Evolutionary conservation across 306 rosid genomes (phyloP).

Genomic region (Urtica urens): DNA sequence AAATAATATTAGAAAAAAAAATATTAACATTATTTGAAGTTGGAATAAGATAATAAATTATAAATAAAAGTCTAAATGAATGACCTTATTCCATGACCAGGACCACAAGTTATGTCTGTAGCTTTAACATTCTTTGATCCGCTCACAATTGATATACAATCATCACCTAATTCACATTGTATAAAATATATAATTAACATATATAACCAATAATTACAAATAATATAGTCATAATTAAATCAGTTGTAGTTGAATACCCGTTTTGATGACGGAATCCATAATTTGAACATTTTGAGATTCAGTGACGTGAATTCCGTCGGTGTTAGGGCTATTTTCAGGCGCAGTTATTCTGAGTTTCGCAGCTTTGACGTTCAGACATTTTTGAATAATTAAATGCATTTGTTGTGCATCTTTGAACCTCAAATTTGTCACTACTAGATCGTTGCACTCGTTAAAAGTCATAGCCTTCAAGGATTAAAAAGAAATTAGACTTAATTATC

Average conservation of each 20-base stretch:
- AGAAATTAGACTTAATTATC: background rate
- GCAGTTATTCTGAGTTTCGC: slow-evolving; percentile 35
- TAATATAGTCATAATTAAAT: too few relatives aligned
- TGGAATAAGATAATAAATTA: background rate
- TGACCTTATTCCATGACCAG: slow-evolving; percentile 95
- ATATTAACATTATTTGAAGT: too few relatives aligned
- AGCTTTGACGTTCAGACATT: slow-evolving; percentile 38
- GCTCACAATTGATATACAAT: slow-evolving; percentile 76
- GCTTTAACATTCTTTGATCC: slow-evolving; percentile 56
- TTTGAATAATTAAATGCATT: slow-evolving; percentile 51
- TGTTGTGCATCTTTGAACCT: slow-evolving; percentile 47
- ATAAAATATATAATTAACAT: background rate
- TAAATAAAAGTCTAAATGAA: background rate
- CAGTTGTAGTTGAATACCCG: slow-evolving; percentile 35
- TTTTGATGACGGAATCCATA: slow-evolving; percentile 33
- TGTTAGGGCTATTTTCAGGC: slow-evolving; percentile 70
- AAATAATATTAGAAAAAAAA: background rate
- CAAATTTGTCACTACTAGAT: slow-evolving; percentile 32
- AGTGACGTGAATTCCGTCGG: slow-evolving; percentile 82
- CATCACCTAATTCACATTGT: slow-evolving; percentile 46
- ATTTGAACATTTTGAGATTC: slow-evolving; percentile 35
- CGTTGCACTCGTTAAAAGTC: slow-evolving; percentile 42
- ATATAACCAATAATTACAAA: background rate
- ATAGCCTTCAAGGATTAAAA: slow-evolving; percentile 41
- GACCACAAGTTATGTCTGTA: slow-evolving; percentile 52